Base-by-base conservation (phyloP, 148 eudicot species). In the Cornus controversa region DNA sequence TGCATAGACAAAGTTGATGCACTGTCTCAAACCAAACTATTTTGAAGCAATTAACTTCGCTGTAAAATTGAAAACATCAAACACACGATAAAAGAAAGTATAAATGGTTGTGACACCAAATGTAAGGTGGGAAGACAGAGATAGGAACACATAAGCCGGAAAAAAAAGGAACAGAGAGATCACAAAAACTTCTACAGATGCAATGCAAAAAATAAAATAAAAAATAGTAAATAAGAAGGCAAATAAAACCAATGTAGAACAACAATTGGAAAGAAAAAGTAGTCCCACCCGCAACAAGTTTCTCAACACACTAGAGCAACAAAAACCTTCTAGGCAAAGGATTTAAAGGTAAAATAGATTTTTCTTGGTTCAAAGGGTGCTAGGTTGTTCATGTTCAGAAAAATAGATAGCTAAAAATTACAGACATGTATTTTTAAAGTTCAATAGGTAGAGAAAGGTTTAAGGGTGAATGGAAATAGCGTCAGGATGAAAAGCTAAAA, bases 1-100 rank as follows among this genome's bases (percentile, higher is more conserved):
- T 96, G 83, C 87, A 85, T 45, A 77, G 40, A 29, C 20, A 79
- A 66, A 80, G 20, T 40, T 18, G 8, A 27, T 60, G 8, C 18
- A 47, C 63, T 26, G 37, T 77, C 57, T 72, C 74, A 83, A 26
- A 50, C 62, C 23, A 66, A 76, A 63, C 28, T 66, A 84, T 36
- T 73, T 72, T 70, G 29, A 74, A 29, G 71, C 27, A 34, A 5
- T 69, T 24, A 14, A 68, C 6, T 31, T 37, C 10, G 28, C 50
- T 62, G 5, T 24, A 10, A 68, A 29, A n/a, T 40, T 66, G 50
- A 22, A 74, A 8, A 57, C 13, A 34, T 23, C 57, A 62, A 70
- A 74, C 0, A 24, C 47, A 23, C 31, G 25, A 53, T 34, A 64
- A 73, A 65, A 76, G n/a, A 22, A 58, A 75, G 67, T 0, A 77